phyloP scores from a whole-genome alignment of 345 rosid species.

The Kandelia obovata region DNA sequence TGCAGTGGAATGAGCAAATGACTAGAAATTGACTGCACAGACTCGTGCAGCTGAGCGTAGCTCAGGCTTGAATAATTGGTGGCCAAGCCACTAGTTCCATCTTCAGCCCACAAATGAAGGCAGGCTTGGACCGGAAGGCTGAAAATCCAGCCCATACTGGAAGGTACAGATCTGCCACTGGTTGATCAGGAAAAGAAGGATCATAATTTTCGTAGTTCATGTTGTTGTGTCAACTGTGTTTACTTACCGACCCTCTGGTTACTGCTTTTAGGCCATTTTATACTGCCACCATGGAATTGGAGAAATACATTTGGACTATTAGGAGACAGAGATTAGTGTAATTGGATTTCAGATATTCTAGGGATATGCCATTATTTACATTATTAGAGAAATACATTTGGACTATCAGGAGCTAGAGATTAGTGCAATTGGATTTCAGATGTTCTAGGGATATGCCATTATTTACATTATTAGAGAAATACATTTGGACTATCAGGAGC shows the following conservation, averaged over 20 bases:
- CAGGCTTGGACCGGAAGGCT: conserved; percentile 42
- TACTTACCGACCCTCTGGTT: neutral
- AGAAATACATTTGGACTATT: neutral
- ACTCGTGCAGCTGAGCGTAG: conserved; percentile 41
- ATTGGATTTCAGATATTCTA: too few relatives aligned
- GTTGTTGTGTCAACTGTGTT: neutral
- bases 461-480: too few relatives aligned
- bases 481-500: neutral
- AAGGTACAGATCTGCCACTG: conserved; percentile 54
- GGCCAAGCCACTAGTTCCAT: conserved; percentile 1
- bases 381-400: too few relatives aligned
- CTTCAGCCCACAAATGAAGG: conserved; percentile 49
- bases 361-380: too few relatives aligned
- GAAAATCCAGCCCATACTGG: conserved; percentile 52
- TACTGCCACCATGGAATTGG: neutral
- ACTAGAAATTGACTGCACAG: conserved; percentile 37
- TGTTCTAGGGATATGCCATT: too few relatives aligned
- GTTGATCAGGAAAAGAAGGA: conserved; percentile 56
- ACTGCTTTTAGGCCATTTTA: neutral
- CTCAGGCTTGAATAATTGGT: conserved; percentile 24
- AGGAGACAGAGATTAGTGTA: too few relatives aligned
- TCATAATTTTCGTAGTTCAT: conserved; percentile 57
- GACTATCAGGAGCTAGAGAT: neutral
- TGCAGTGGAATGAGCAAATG: conserved; percentile 21
- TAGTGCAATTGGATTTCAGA: too few relatives aligned